Conservation (phyloP, 495 filamentous ascomycete genomes). For the Podospora conica region DNA sequence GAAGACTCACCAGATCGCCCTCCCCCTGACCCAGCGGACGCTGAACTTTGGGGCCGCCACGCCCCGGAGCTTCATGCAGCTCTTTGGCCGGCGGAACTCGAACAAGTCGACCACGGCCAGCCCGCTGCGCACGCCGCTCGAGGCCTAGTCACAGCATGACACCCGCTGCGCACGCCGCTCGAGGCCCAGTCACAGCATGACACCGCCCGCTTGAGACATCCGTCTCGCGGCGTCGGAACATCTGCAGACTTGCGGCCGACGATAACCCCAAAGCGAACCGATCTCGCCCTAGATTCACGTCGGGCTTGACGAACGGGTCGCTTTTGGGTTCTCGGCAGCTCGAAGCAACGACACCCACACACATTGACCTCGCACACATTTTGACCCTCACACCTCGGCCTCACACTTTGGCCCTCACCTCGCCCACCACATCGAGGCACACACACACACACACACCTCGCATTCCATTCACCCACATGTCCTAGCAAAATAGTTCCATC, state of each 20-base stretch:
- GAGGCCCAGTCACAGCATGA: not conserved
- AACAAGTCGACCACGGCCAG: constrained; percentile 30
- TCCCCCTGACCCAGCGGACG: constrained; percentile 52
- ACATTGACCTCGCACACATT: not conserved
- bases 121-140: constrained; percentile 35
- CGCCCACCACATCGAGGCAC: too few relatives aligned
- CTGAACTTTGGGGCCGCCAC: constrained; percentile 61
- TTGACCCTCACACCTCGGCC: too few relatives aligned
- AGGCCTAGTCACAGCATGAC: constrained; percentile 28
- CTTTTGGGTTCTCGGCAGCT: not conserved
- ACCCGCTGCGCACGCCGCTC: not conserved
- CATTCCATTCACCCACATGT: too few relatives aligned
- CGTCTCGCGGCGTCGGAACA: not conserved
- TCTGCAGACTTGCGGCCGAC: not conserved
- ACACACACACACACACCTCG: not conserved
- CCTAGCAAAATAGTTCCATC: not conserved
- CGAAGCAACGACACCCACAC: too few relatives aligned
- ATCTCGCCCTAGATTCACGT: not conserved
- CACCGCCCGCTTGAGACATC: not conserved
- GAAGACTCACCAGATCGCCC: constrained; percentile 52
- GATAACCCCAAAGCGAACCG: not conserved
- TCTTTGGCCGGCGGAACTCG: constrained; percentile 59
- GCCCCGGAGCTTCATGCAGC: constrained; percentile 69
- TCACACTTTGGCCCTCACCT: not conserved
- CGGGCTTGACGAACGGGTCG: not conserved